phyloP scores from a whole-genome alignment of 768 basidiomycete genomes.

The Phlebiopsis gigantea region DNA sequence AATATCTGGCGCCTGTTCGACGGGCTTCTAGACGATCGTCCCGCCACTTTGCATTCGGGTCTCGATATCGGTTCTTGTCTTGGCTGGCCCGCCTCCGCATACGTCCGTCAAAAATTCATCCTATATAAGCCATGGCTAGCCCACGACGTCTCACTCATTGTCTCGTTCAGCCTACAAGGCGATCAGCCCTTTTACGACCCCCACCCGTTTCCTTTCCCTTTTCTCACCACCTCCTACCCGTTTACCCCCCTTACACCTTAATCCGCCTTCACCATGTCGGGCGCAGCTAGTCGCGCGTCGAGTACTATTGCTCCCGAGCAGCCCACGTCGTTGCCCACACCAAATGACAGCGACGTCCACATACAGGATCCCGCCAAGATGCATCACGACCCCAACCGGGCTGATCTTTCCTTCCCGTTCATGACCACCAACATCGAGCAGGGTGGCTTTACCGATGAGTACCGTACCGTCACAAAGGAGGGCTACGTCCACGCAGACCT shows the following conservation, averaged over 20 bases:
- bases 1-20: neutral
- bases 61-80: neutral
- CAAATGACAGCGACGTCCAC: neutral
- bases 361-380: neutral
- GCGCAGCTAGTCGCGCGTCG: constrained; percentile 5
- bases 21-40: constrained; percentile 4
- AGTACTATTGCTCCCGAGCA: constrained; percentile 11
- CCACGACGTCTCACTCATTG: neutral
- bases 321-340: neutral
- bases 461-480: constrained; percentile 24
- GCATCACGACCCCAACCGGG: constrained; percentile 18
- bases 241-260: neutral
- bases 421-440: constrained; percentile 21
- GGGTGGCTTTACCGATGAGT: constrained; percentile 31
- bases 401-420: constrained; percentile 28
- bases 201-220: neutral
- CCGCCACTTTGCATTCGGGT: neutral
- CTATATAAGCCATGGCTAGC: constrained; percentile 5
- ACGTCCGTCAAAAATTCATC: neutral
- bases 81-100: neutral
- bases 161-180: neutral
- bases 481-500: constrained; percentile 26
- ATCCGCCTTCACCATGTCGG: constrained; percentile 1
- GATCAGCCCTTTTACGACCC: neutral
- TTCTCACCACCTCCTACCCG: neutral